Evolutionary conservation across 192 early-diverging fungal genomes (phyloP).

Genomic region (Linnemannia zychae): DNA sequence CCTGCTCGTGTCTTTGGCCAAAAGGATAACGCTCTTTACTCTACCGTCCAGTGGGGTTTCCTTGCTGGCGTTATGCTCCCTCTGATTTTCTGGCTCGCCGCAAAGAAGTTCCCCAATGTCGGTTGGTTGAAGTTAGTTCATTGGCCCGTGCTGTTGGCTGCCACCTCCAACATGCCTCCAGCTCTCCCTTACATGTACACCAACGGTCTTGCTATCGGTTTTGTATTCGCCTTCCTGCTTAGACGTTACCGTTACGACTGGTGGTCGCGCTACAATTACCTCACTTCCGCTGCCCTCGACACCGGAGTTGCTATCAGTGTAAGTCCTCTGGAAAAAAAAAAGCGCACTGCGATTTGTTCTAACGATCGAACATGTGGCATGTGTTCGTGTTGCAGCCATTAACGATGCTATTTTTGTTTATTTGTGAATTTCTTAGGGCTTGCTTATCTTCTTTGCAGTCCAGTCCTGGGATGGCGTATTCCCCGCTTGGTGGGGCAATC

Average conservation of each 20-base stretch:
- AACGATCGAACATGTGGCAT: too few species aligned
- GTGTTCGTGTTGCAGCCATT: too few species aligned
- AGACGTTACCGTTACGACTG: conserved; percentile 61
- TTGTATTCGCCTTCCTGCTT: conserved; percentile 64
- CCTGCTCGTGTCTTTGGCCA: conserved; percentile 69
- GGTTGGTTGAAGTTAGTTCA: conserved; percentile 60
- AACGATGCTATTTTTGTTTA: too few species aligned
- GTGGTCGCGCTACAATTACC: conserved; percentile 76
- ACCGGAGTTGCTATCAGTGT: conserved; percentile 61
- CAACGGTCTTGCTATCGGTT: conserved; percentile 59
- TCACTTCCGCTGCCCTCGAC: conserved; percentile 72
- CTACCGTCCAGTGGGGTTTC: conserved; percentile 52
- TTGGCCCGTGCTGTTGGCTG: conserved; percentile 65
- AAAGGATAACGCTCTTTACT: conserved; percentile 47
- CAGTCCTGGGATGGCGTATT: conserved; percentile 12
- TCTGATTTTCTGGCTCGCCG: conserved; percentile 63
- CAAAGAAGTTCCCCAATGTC: conserved; percentile 60
- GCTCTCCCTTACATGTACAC: conserved; percentile 60
- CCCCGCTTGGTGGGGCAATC: conserved; percentile 46
- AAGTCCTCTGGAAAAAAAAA: too few species aligned
- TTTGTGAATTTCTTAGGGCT: not conserved
- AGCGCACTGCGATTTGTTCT: too few species aligned
- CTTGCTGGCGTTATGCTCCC: conserved; percentile 65
- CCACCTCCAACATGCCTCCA: conserved; percentile 63
- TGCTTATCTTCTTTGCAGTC: conserved; percentile 61